Evolutionary conservation across 2,329 filamentous ascomycete genomes (phyloP).

Genomic region (Elsinoe fawcettii): DNA sequence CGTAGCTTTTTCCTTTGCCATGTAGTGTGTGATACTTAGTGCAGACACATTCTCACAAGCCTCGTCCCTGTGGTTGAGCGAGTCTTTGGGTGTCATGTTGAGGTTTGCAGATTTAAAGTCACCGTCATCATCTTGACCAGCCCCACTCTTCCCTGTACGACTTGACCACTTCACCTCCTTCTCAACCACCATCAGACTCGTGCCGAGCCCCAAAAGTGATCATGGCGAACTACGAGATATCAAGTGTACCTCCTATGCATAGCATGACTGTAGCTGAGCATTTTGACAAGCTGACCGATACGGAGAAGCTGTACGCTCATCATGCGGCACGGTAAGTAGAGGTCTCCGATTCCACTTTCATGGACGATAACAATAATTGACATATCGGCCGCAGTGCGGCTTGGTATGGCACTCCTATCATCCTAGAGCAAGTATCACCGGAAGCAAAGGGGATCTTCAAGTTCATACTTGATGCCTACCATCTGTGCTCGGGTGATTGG

Average conservation of each 20-base stretch:
- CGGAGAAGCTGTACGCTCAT: not conserved
- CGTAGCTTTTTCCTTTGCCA: no score
- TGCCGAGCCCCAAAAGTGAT: not conserved
- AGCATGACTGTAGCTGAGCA: not conserved
- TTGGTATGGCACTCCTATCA: slow-evolving; percentile 43
- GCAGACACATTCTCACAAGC: no score
- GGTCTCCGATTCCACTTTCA: not conserved
- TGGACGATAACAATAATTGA: slow-evolving; percentile 60
- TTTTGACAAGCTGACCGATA: not conserved
- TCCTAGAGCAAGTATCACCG: slow-evolving; percentile 45
- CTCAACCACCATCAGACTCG: no score
- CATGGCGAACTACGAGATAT: not conserved
- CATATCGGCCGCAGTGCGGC: slow-evolving; percentile 62
- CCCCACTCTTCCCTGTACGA: not conserved
- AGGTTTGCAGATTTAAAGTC: no score
- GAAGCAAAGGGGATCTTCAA: slow-evolving; percentile 48
- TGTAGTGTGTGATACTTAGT: no score
- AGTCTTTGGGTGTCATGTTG: no score
- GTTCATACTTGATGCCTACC: slow-evolving; percentile 45
- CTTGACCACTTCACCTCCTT: not conserved
- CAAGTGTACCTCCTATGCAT: not conserved
- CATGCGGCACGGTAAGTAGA: not conserved
- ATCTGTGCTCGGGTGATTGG: slow-evolving; percentile 30
- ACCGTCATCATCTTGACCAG: no score
- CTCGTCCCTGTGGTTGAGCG: no score